These are phyloP conservation scores for Chalciporus chontae DNA, from an alignment of 768 basidiomycete genomes.

Conservation along the genomic window DNA sequence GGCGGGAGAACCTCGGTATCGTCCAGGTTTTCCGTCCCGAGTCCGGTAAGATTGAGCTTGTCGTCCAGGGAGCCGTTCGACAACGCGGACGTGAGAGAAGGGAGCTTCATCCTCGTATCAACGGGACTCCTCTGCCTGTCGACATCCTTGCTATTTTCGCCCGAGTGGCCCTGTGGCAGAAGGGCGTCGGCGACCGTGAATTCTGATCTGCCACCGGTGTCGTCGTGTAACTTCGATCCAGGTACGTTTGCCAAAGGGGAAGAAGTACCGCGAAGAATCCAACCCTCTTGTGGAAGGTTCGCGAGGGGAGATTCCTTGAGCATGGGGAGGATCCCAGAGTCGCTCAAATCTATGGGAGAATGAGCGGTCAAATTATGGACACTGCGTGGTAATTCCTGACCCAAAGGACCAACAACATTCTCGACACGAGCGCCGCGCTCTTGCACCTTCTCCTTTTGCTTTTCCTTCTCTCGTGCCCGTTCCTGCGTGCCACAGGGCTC, in stretches of 20 bases:
- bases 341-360: neutral
- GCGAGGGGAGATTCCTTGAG: neutral
- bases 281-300: constrained; percentile 1
- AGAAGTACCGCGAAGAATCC: neutral
- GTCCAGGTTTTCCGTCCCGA: neutral
- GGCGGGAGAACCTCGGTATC: constrained; percentile 19
- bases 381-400: too few relatives aligned
- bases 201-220: neutral
- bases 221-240: neutral
- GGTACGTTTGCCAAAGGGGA: neutral
- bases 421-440: neutral
- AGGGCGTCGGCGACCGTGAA: neutral
- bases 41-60: constrained; percentile 7
- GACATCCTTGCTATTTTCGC: neutral
- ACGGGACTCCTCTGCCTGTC: neutral
- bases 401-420: neutral
- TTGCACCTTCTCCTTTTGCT: neutral
- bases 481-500: constrained; percentile 13
- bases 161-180: neutral
- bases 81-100: constrained; percentile 18
- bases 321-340: neutral
- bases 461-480: neutral
- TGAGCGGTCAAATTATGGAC: neutral
- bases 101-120: constrained; percentile 3
- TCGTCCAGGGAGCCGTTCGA: constrained; percentile 17